These are phyloP conservation scores for Aaosphaeria pasadenensis DNA, from an alignment of 2,329 filamentous ascomycete genomes.

Conservation along the genomic window DNA sequence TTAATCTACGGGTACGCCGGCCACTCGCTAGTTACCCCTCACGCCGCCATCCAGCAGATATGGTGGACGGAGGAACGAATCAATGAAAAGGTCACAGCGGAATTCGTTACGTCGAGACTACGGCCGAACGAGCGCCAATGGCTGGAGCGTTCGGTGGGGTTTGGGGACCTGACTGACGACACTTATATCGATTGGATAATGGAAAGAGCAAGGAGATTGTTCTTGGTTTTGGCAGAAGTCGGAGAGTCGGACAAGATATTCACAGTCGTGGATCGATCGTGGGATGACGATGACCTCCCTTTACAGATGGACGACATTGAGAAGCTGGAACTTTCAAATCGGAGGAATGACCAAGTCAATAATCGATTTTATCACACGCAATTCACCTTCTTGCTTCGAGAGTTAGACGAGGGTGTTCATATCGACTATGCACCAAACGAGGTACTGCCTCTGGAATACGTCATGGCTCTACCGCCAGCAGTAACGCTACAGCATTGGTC, in stretches of 20 bases:
- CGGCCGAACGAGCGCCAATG: conserved; percentile 60
- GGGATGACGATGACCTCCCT: conserved; percentile 74
- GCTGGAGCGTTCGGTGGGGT: conserved; percentile 61
- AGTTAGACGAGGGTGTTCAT: conserved; percentile 60
- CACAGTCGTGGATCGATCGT: conserved; percentile 69
- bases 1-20: conserved; percentile 51
- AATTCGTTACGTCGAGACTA: conserved; percentile 65
- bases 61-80: conserved; percentile 74
- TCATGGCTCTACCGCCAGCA: conserved; percentile 56
- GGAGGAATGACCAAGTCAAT: conserved; percentile 62
- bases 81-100: conserved; percentile 64
- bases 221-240: conserved; percentile 68
- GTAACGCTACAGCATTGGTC: conserved; percentile 48
- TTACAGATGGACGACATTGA: conserved; percentile 64
- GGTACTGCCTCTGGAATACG: conserved; percentile 65
- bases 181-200: conserved; percentile 80
- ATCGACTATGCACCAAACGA: conserved; percentile 65
- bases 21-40: conserved; percentile 49
- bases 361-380: conserved; percentile 68
- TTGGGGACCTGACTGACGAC: conserved; percentile 67
- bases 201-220: conserved; percentile 65
- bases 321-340: conserved; percentile 58
- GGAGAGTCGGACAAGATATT: conserved; percentile 73
- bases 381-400: conserved; percentile 66
- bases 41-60: conserved; percentile 49